Evolutionary conservation across 345 rosid species (phyloP), one percentile per base, ranked within the genome.

Genomic region (Trapa incisa): DNA sequence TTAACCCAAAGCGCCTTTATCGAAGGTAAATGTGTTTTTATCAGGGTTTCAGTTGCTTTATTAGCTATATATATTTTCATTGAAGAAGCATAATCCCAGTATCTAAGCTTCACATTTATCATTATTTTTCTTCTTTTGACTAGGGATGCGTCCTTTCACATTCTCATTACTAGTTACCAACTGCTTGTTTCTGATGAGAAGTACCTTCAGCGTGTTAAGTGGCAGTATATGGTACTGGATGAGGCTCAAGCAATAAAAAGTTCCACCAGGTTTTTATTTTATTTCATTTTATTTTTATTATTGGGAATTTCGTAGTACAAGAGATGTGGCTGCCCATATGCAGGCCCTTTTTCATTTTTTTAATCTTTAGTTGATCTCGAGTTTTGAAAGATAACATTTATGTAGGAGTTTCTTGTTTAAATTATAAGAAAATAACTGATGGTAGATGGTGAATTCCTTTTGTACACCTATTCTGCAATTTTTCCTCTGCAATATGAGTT

Each of bases 161-260:
- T 95, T 75, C 84, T 95, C 66, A 91, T 95, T 76, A 95, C 97
- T 66, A 95, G 97, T 85, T 95, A 95, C 76, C 99, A 95, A 80
- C 80, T 95, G 62, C 82, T 95, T 64, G 96, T 95, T 68, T 72
- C 84, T 16, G 99, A 95, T 79, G 96, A 91, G 78, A 95, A 95
- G 86, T 83, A 87, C 75, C 89, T 95, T 79, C 89, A 96, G 45
- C 94, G 96, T 65, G 97, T 95, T 69, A 95, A 95, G 80, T 95
- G 99, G 99, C 99, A 95, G 74, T 95, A 91, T 78, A 95, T 95
- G 97, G 99, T 95, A 71, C 76, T 95, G 73, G 99, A 95, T 84
- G 99, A 95, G 78, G 99, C 99, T 56, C 99, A 95, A 74, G 99
- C 99, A 70, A 95, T 95, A 74, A 95, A 95, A 85, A 95, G 96